Conservation (phyloP, 805 yeast genomes). For the Ogataea paradorogensis region DNA sequence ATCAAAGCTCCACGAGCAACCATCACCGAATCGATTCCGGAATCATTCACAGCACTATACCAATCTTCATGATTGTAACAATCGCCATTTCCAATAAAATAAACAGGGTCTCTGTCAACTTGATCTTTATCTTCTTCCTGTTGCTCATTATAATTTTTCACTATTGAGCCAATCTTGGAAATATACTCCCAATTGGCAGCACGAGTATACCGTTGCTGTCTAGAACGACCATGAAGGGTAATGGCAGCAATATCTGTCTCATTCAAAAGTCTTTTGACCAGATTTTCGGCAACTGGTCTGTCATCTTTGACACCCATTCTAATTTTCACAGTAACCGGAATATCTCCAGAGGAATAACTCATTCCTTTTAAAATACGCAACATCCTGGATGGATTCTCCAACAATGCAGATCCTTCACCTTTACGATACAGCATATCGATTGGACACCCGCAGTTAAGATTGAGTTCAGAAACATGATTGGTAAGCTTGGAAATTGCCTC, state of each 20-base stretch:
- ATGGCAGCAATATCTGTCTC: slow-evolving; percentile 87
- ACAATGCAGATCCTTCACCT: slow-evolving; percentile 93
- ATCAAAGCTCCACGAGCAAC: slow-evolving; percentile 97
- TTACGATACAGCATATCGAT: slow-evolving; percentile 89
- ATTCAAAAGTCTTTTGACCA: slow-evolving; percentile 66
- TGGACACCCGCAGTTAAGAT: slow-evolving; percentile 96
- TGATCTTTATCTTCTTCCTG: slow-evolving; percentile 59
- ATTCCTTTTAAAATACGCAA: slow-evolving; percentile 78
- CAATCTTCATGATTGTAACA: slow-evolving; percentile 84
- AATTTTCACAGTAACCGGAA: slow-evolving; percentile 88
- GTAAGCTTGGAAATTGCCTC: slow-evolving; percentile 65
- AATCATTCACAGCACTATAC: slow-evolving; percentile 63
- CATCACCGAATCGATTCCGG: slow-evolving; percentile 89
- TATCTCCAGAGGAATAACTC: slow-evolving; percentile 85
- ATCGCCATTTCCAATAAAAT: slow-evolving; percentile 94
- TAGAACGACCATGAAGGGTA: slow-evolving; percentile 92
- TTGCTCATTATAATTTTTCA: slow-evolving; percentile 55
- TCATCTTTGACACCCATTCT: slow-evolving; percentile 87
- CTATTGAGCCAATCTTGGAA: slow-evolving; percentile 63
- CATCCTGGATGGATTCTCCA: slow-evolving; percentile 85
- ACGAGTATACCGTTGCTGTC: slow-evolving; percentile 91
- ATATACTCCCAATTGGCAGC: slow-evolving; percentile 94
- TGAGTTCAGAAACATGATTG: slow-evolving; percentile 70
- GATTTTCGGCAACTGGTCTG: slow-evolving; percentile 80
- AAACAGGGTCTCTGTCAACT: slow-evolving; percentile 59